Evolutionary conservation across 108 stramenopile genomes (phyloP), one percentile per base, ranked within the genome.

Genomic region (Asterionellopsis glacialis): DNA sequence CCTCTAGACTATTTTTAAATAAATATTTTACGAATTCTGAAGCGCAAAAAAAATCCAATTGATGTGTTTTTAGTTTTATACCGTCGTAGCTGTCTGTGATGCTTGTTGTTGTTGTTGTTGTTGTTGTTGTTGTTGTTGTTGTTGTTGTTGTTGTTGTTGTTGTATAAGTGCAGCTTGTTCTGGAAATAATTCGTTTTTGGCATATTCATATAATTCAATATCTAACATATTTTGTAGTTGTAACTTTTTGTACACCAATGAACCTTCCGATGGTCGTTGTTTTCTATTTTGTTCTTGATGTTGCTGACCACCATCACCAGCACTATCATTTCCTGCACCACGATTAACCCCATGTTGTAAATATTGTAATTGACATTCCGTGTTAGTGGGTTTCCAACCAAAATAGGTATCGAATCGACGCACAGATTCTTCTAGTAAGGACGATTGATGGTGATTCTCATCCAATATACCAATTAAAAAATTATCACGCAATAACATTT

Each of bases 381-480:
- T 14, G 5, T 42, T 26, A 7, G 56, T n/a, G 1, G 47, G n/a
- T 12, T 19, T 49, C 15, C 13, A 50, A 26, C 61, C 61, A 52
- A 61, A 61, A 47, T 49, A 61, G 5, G 19, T 19, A 51, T 52
- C 61, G 27, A 61, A 61, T 23, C 61, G 1, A 9, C 18, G 3
- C 4, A 61, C 47, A 33, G 24, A 26, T 39, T 61, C 61, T 33
- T 25, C 48, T 15, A 52, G 23, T 6, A 22, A 13, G n/a, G n/a
- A n/a, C n/a, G n/a, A n/a, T n/a, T n/a, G n/a, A n/a, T n/a, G n/a
- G n/a, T n/a, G n/a, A 26, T 15, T 15, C 11, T 52, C 45, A 11
- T 61, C 61, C 11, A 61, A 39, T n/a, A 61, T 19, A 21, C 61
- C 61, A 15, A 61, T 12, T 28, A 61, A 52, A 52, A 45, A 61